These are phyloP conservation scores for Xylaria castorea DNA, from an alignment of 495 filamentous ascomycete species.

Conservation along the genomic window DNA sequence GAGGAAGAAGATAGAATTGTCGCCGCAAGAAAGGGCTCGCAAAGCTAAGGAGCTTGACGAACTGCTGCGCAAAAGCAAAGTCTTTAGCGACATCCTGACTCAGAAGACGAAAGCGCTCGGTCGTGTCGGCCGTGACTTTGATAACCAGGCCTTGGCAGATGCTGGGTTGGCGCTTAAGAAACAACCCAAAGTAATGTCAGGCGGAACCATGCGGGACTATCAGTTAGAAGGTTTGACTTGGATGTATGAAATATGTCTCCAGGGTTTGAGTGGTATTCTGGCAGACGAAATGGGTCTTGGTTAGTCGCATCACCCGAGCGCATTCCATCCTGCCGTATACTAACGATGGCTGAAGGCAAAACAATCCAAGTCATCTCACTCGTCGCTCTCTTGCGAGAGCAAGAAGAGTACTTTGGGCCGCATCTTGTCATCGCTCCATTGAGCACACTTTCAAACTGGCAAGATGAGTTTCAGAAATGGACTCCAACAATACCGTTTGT, in stretches of 20 bases:
- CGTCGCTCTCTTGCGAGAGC: conserved; percentile 86
- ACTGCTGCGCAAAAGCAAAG: conserved; percentile 53
- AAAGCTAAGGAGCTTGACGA: conserved; percentile 60
- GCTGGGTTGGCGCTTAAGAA: conserved; percentile 80
- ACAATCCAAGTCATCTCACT: conserved; percentile 94
- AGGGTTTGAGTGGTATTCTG: conserved; percentile 92
- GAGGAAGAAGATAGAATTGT: conserved; percentile 55
- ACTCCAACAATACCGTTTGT: conserved; percentile 84
- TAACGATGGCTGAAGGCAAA: conserved; percentile 58
- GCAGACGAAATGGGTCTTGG: conserved; percentile 98
- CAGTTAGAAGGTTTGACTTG: conserved; percentile 94
- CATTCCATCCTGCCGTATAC: conserved; percentile 2
- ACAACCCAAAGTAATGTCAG: conserved; percentile 83
- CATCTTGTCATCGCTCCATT: conserved; percentile 90
- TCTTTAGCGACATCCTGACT: conserved; percentile 60
- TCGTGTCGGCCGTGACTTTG: conserved; percentile 58
- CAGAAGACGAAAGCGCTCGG: conserved; percentile 62
- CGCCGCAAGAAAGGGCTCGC: conserved; percentile 57
- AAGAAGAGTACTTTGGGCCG: conserved; percentile 78
- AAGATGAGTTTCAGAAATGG: conserved; percentile 93
- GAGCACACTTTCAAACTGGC: conserved; percentile 93
- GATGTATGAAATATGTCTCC: conserved; percentile 81
- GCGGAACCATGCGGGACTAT: conserved; percentile 91
- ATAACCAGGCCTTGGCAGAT: conserved; percentile 68
- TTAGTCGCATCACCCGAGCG: conserved; percentile 26